These are phyloP conservation scores for Lachnellula hyalina DNA, from an alignment of 2,329 filamentous ascomycete genomes.

Conservation along the genomic window DNA sequence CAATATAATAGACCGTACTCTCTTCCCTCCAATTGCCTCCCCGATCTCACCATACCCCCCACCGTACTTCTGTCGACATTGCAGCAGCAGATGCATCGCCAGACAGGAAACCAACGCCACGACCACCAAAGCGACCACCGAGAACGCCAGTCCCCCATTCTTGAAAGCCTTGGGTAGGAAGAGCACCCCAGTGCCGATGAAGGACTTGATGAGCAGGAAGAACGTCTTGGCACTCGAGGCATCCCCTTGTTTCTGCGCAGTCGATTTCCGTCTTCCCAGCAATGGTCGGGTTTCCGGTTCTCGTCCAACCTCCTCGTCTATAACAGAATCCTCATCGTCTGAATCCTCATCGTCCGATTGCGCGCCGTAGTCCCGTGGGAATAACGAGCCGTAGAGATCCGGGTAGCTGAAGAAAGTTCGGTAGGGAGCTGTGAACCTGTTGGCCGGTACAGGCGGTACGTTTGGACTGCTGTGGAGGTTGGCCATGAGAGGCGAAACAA, in stretches of 20 bases:
- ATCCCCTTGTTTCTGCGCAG: slow-evolving; percentile 58
- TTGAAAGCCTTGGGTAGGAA: slow-evolving; percentile 88
- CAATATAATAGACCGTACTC: slow-evolving; percentile 81
- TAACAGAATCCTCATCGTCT: slow-evolving; percentile 39
- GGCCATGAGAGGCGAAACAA: too few relatives aligned
- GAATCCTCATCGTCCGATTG: slow-evolving; percentile 48
- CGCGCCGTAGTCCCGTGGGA: slow-evolving; percentile 90
- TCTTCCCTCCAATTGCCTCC: slow-evolving; percentile 78
- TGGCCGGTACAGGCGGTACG: too few relatives aligned
- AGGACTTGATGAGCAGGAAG: slow-evolving; percentile 88
- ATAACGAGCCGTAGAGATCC: slow-evolving; percentile 80
- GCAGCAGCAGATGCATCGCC: slow-evolving; percentile 77
- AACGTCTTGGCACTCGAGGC: slow-evolving; percentile 73
- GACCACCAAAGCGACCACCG: slow-evolving; percentile 73
- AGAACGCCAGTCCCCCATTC: slow-evolving; percentile 94
- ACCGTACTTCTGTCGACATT: slow-evolving; percentile 52
- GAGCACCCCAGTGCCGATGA: slow-evolving; percentile 89
- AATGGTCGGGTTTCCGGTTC: slow-evolving; percentile 62
- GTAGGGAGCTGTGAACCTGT: too few relatives aligned
- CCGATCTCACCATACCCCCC: slow-evolving; percentile 96
- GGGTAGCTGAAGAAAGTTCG: slow-evolving; percentile 86
- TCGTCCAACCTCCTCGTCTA: slow-evolving; percentile 40
- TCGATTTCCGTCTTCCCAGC: slow-evolving; percentile 60
- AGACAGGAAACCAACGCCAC: slow-evolving; percentile 95
- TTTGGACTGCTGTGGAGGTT: too few relatives aligned